Conservation (phyloP, 2,329 filamentous ascomycete genomes). For the Alternaria infectoria region DNA sequence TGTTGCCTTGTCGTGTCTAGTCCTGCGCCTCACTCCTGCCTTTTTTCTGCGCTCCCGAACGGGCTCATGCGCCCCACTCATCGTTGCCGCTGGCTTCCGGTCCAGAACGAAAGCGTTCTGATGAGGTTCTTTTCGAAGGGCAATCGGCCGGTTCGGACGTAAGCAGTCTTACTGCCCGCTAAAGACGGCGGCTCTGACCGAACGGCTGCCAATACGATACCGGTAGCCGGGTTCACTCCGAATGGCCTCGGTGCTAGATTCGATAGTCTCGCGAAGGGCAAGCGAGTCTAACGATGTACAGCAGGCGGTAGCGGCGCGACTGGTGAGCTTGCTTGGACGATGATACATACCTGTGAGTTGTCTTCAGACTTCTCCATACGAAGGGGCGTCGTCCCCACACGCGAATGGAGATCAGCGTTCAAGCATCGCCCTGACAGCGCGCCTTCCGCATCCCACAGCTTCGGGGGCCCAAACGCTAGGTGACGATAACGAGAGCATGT, state of each 20-base stretch:
- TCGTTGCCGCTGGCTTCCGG: background rate
- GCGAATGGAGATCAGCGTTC: background rate
- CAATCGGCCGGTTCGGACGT: background rate
- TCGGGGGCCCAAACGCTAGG: constrained; percentile 27
- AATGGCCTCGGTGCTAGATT: background rate
- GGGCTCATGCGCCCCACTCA: background rate
- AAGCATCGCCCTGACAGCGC: constrained; percentile 11
- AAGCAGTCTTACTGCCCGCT: background rate
- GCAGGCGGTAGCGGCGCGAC: background rate
- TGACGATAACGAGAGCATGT: constrained; percentile 30
- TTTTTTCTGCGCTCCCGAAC: background rate
- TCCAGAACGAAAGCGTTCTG: background rate
- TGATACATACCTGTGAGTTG: background rate
- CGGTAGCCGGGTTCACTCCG: background rate
- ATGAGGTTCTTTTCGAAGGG: background rate
- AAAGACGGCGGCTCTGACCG: background rate
- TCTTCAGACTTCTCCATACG: background rate
- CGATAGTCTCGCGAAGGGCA: background rate
- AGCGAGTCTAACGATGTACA: constrained; percentile 6
- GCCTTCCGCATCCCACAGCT: constrained; percentile 7
- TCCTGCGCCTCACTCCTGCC: constrained; percentile 1
- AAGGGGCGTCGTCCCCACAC: background rate
- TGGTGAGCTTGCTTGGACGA: background rate
- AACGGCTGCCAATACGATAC: background rate
- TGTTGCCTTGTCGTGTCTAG: background rate